Evolutionary conservation across 1,284 basidiomycete species (phyloP), one percentile per base, ranked within the genome.

Genomic region (Trichosporon inkin): DNA sequence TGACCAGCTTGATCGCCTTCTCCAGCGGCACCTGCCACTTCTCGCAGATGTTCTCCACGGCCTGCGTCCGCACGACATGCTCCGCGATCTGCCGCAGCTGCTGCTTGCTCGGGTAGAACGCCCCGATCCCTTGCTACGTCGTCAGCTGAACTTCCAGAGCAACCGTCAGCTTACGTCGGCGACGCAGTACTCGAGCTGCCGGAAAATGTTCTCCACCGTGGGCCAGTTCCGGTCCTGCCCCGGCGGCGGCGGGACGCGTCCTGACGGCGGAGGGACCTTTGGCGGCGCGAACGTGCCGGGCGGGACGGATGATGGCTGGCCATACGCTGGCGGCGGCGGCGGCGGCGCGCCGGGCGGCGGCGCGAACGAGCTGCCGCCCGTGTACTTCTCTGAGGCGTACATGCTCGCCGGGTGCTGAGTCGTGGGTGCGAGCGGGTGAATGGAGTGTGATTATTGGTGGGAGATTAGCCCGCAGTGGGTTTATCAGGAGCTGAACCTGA

Each of bases 1-100:
- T 78, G 58, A 71, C 55, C 36, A 61, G 57, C 44, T 81, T 79
- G 41, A 73, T 69, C 1, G 79, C 80, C 37, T 79, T 69, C 66
- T 81, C 80, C 28, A 70, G 68, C 8, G 79, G 78, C 49, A 81
- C 70, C 34, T 72, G 63, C 79, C 79, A 80, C 47, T 78, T 76
- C 4, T 58, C 34, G n/a, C 77, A 75, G 47, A 81, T 70, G 61
- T 70, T 70, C 41, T 71, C 65, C 4, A 81, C 66, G 0, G 73
- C 75, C 38, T 78, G 78, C 1, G 73, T 73, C 10, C 68, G 65
- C 4, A 74, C 74, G 40, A 81, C 75, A 40, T 71, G 69, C 52
- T 75, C 68, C 6, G 80, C 80, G 61, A 81, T 75, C 22, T 67
- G 71, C 51, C 78, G 74, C 40, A 80, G 69, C 3, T 67, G 78